phyloP scores from a whole-genome alignment of 345 rosid species.

The Lenwebbia sp. region DNA sequence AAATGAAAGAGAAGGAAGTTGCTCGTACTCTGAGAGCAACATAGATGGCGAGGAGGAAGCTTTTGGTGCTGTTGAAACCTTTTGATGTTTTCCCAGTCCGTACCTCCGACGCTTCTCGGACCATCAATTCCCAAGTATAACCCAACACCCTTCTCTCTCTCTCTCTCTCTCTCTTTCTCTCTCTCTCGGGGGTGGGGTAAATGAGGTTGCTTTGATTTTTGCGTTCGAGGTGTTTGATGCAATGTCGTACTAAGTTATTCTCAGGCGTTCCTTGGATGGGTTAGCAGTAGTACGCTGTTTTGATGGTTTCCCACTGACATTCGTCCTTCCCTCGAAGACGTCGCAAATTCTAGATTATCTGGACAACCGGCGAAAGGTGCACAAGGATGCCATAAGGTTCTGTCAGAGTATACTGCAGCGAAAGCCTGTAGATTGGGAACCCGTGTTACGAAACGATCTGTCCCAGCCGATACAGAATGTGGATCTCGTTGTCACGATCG shows the following conservation, averaged over 20 bases:
- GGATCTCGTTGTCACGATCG: slow-evolving; percentile 82
- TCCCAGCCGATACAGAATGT: slow-evolving; percentile 41
- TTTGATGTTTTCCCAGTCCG: slow-evolving; percentile 47
- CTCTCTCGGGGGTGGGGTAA: not conserved
- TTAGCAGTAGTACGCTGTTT: not conserved
- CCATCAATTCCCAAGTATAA: slow-evolving; percentile 42
- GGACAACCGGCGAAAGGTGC: slow-evolving; percentile 63
- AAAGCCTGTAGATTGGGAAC: slow-evolving; percentile 62
- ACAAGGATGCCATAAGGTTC: slow-evolving; percentile 47
- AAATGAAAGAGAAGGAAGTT: not conserved
- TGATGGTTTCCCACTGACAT: not conserved
- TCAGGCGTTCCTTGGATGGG: not conserved
- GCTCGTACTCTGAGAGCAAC: not conserved
- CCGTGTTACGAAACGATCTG: slow-evolving; percentile 42
- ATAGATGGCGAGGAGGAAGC: slow-evolving; percentile 9
- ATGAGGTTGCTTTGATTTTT: not conserved
- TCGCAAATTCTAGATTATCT: slow-evolving; percentile 44
- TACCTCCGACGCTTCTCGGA: slow-evolving; percentile 17
- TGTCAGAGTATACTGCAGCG: slow-evolving; percentile 59
- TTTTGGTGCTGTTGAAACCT: slow-evolving; percentile 72
- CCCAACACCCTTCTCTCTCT: not conserved
- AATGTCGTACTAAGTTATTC: not conserved
- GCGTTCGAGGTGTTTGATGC: not conserved
- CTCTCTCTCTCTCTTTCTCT: not conserved
- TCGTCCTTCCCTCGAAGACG: not conserved